These are phyloP conservation scores for Eleusine coracana DNA, from an alignment of 176 grass and related monocot genomes.

Conservation along the genomic window DNA sequence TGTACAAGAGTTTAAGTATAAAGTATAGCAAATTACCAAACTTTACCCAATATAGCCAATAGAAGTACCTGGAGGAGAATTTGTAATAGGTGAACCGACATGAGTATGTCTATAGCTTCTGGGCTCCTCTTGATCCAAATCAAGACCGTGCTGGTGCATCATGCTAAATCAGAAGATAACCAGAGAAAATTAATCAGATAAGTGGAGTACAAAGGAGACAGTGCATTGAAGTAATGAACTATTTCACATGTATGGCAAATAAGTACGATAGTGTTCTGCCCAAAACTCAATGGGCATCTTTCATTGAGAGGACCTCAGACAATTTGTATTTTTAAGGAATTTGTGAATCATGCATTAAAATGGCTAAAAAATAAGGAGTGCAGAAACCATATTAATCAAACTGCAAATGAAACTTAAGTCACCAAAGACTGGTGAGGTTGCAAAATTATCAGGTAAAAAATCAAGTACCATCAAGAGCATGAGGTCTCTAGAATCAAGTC, in stretches of 20 bases:
- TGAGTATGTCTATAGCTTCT: constrained; percentile 64
- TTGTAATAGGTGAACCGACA: constrained; percentile 78
- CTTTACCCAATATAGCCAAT: constrained; percentile 21
- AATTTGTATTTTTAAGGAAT: neutral
- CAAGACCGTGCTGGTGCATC: constrained; percentile 82
- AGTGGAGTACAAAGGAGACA: constrained; percentile 2
- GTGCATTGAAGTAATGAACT: constrained; percentile 1
- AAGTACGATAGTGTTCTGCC: neutral
- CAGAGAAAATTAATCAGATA: constrained; percentile 21
- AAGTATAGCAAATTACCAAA: constrained; percentile 20
- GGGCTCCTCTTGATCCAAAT: constrained; percentile 83
- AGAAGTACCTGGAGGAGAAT: constrained; percentile 85
- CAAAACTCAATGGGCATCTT: constrained; percentile 20
- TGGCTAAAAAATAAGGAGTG: neutral
- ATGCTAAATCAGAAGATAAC: constrained; percentile 62
- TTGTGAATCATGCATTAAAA: neutral
- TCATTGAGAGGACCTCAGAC: neutral
- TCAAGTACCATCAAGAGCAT: constrained; percentile 1
- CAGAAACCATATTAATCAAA: neutral
- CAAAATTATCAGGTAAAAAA: neutral
- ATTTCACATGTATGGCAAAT: constrained; percentile 2
- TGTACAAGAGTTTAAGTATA: constrained; percentile 8
- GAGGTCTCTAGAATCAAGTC: neutral
- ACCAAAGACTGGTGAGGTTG: neutral
- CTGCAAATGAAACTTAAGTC: neutral